Conservation (phyloP, 805 yeast genomes). For the Sugiyamaella smithiae region DNA sequence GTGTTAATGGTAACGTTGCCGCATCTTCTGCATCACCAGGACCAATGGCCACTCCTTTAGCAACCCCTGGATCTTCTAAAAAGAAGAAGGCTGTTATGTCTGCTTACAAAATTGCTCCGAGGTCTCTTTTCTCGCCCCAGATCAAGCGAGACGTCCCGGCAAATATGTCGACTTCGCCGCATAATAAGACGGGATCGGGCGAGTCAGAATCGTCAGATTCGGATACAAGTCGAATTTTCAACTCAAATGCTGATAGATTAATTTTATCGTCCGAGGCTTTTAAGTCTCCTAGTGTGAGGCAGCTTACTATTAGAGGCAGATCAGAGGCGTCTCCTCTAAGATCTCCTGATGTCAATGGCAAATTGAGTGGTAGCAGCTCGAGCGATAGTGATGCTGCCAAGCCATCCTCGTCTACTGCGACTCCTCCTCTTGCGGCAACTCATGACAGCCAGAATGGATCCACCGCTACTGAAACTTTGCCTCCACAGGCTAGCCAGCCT, state of each 20-base stretch:
- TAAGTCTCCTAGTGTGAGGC: constrained; percentile 52
- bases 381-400: not conserved
- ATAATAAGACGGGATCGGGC: not conserved
- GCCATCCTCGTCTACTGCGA: not conserved
- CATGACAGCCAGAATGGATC: not conserved
- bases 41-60: constrained; percentile 49
- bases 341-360: not conserved
- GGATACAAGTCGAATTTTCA: constrained; percentile 36
- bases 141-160: not conserved
- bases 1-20: constrained; percentile 35
- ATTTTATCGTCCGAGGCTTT: constrained; percentile 70
- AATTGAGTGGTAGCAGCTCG: not conserved
- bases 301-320: constrained; percentile 43
- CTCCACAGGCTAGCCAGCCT: not conserved
- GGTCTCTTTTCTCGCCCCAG: constrained; percentile 45
- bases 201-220: not conserved
- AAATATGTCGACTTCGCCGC: not conserved
- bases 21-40: constrained; percentile 38
- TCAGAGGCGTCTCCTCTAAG: not conserved
- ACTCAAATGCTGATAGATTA: constrained; percentile 57
- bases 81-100: constrained; percentile 61
- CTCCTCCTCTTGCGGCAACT: not conserved
- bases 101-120: constrained; percentile 65
- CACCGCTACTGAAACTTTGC: not conserved
- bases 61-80: constrained; percentile 33